phyloP scores from a whole-genome alignment of 2,329 filamentous ascomycete species.

The Colletotrichum sublineola region DNA sequence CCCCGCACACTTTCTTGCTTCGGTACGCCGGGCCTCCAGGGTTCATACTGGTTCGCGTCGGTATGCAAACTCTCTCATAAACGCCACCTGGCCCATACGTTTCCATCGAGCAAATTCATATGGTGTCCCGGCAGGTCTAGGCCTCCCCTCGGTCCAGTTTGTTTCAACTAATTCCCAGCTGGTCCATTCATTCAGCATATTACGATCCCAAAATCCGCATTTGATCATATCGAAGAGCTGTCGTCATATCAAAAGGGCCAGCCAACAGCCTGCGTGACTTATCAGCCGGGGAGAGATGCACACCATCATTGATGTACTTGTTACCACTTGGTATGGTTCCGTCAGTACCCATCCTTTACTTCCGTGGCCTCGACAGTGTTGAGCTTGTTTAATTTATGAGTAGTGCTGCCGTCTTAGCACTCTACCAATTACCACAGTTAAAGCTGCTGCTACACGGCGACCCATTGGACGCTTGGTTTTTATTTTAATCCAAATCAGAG shows the following conservation, averaged over 20 bases:
- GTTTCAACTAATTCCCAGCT: constrained; percentile 22
- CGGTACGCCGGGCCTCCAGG: constrained; percentile 23
- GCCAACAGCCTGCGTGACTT: constrained; percentile 18
- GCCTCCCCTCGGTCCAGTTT: constrained; percentile 15
- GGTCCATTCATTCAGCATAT: constrained; percentile 20
- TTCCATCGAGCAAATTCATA: constrained; percentile 11
- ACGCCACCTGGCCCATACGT: constrained; percentile 30
- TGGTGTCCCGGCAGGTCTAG: constrained; percentile 27
- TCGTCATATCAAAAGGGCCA: not conserved
- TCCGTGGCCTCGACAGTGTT: constrained; percentile 15
- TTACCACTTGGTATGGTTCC: constrained; percentile 12
- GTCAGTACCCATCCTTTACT: constrained; percentile 26
- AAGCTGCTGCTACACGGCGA: constrained; percentile 11
- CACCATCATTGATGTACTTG: constrained; percentile 30
- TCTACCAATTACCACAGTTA: constrained; percentile 25
- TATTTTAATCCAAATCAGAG: constrained; percentile 8
- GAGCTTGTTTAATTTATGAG: constrained; percentile 22
- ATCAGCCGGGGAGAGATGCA: not conserved
- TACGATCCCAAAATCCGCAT: constrained; percentile 11
- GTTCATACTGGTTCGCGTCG: constrained; percentile 28
- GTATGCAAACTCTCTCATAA: constrained; percentile 36
- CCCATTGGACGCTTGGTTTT: constrained; percentile 15
- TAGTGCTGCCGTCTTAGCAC: constrained; percentile 22
- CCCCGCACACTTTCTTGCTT: constrained; percentile 26
- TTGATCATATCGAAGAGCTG: not conserved